Conservation (phyloP, 2,329 filamentous ascomycete species). For the Drechslera avenae region DNA sequence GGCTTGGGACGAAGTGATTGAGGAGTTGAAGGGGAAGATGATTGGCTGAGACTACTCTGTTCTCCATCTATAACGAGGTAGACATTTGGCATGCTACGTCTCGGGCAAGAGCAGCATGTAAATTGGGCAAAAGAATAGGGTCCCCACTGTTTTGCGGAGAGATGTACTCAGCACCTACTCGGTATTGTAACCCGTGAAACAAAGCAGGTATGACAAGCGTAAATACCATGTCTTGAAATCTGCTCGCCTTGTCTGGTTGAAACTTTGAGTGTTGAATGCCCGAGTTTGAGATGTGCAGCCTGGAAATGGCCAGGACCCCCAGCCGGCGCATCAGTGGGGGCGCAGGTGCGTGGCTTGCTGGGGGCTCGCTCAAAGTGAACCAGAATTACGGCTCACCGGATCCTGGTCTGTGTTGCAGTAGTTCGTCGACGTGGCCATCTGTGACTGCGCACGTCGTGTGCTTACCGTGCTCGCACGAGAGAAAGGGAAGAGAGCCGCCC, state of each 20-base stretch:
- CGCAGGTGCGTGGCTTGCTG: not conserved
- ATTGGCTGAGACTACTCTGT: slow-evolving; percentile 9
- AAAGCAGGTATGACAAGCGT: not conserved
- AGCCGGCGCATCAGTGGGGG: not conserved
- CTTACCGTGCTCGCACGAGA: not conserved
- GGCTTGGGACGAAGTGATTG: slow-evolving; percentile 15
- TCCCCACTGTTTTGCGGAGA: too few relatives aligned
- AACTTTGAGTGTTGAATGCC: slow-evolving; percentile 2
- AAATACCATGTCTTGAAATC: not conserved
- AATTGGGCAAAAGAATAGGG: too few relatives aligned
- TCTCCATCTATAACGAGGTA: too few relatives aligned
- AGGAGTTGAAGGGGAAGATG: slow-evolving; percentile 19
- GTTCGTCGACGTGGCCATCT: slow-evolving; percentile 20
- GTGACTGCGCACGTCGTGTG: not conserved
- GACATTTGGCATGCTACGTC: too few relatives aligned
- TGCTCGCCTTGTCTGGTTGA: slow-evolving; percentile 7
- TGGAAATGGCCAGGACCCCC: slow-evolving; percentile 1
- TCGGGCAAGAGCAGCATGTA: too few relatives aligned
- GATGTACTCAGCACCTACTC: not conserved
- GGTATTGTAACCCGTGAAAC: slow-evolving; percentile 1
- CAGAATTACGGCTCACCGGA: slow-evolving; percentile 3
- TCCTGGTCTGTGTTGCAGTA: slow-evolving; percentile 16
- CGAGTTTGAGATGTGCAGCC: slow-evolving; percentile 1
- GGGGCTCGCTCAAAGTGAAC: slow-evolving; percentile 1
- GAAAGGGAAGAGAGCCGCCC: too few relatives aligned